Evolutionary conservation across 116 monocot genomes (phyloP), one percentile per base, ranked within the genome.

Genomic region (Cymodocea nodosa): DNA sequence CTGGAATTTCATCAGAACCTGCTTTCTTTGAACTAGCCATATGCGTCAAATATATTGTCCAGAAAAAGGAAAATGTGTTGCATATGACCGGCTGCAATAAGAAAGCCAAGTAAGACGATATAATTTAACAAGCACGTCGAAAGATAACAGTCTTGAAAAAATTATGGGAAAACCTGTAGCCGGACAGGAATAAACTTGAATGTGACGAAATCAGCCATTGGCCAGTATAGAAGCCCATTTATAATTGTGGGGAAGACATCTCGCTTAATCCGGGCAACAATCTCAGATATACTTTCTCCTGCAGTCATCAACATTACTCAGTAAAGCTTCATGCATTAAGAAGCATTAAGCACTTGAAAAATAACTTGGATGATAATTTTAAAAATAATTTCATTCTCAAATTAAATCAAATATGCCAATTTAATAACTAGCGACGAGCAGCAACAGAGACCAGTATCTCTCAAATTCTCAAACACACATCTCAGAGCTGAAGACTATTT

Each of bases 1-100:
- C 58, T 50, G 52, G 52, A 22, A 35, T 71, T 15, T 66, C 40
- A 52, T 72, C 70, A 9, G 75, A 39, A 48, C 44, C 5, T n/a
- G 74, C 65, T 53, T 68, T 75, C 54, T 17, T 35, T 60, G 83
- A 83, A 48, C 79, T 81, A 51, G 92, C 92, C 80, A 87, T 85
- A 75, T 87, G 85, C 35, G 92, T 88, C 60, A 92, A 74, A 70
- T 88, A 92, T 65, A 92, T 87, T 15, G 85, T 92, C 92, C 92
- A 92, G 35, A 92, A 75, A 69, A 85, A 87, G 19, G 92, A 72
- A 70, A 92, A 92, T 4, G 81, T 83, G 74, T 92, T 92, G 79
- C 83, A 85, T 52, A 87, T 77, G 60, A 92, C 54, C 6, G 92
- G 85, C 88, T 92, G 85, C 16, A 69, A 73, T 23, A 49, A 49